Evolutionary conservation across 176 grass and related monocot genomes (phyloP), one percentile per base, ranked within the genome.

Genomic region (Poa annua): DNA sequence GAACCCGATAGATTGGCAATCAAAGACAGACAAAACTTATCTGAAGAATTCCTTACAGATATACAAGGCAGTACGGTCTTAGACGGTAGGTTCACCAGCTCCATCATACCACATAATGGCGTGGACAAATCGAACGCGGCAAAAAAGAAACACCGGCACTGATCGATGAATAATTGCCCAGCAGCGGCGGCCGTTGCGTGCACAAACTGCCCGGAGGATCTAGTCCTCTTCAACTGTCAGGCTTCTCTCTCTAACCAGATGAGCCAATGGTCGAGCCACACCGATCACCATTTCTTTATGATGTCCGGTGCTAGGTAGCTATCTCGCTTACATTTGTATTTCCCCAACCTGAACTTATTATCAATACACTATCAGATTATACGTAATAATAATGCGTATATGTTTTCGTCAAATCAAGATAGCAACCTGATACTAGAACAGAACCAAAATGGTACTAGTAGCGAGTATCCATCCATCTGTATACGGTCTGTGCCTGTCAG

Each of bases 1-100:
- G 41, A 21, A 56, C 3, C 42, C 10, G 6, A 65, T 66, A 47
- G 72, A 6, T 47, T 52, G 73, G 4, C 77, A 39, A 78, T 82
- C 66, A 74, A 34, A 29, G 29, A 11, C 49, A 22, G 14, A 34
- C 41, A 67, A 79, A 24, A 41, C 70, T 50, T 73, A 74, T 24
- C 66, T 9, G 70, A 83, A 52, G 34, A 68, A 13, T 14, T 78
- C 45, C 51, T 50, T 39, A 21, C 69, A 4, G 13, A 48, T 5
- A 50, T 5, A 50, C 14, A 39, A 16, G 53, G 21, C 21, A 32
- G 2, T 71, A 70, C 11, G 74, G 32, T 25, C 24, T 65, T 65
- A 14, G 51, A 75, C 36, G 9, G 75, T 87, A 80, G 88, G 84
- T 80, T 77, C 75, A 87, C 78, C 88, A 52, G 38, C n/a, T 74